phyloP scores from a whole-genome alignment of 2,329 filamentous ascomycete species.

The Sporothrix curviconia region DNA sequence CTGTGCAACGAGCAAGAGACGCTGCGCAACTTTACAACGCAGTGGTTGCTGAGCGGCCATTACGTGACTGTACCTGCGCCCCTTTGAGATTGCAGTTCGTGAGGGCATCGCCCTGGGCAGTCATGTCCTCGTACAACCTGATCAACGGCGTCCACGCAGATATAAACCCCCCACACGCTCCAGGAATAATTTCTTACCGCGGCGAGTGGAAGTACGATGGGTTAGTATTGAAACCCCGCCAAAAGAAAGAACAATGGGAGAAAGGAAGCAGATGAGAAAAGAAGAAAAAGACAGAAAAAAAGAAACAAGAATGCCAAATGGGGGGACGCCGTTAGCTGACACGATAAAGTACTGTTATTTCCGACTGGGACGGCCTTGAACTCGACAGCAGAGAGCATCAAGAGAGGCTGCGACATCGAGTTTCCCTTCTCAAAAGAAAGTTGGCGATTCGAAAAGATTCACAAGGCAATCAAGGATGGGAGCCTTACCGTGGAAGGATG shows the following conservation, averaged over 20 bases:
- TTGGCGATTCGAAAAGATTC: conserved; percentile 52
- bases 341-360: conserved; percentile 52
- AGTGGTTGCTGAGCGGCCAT: conserved; percentile 58
- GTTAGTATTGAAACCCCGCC: conserved; percentile 27
- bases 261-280: no score
- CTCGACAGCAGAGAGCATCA: conserved; percentile 48
- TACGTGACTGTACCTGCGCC: conserved; percentile 68
- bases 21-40: conserved; percentile 55
- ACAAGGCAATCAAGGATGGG: conserved; percentile 45
- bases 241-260: background rate
- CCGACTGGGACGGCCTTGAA: conserved; percentile 55
- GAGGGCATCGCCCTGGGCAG: conserved; percentile 62
- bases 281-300: no score
- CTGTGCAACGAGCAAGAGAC: conserved; percentile 71
- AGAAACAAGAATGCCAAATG: no score
- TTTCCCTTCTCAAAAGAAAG: conserved; percentile 51
- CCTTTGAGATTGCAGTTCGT: conserved; percentile 65
- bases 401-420: conserved; percentile 51
- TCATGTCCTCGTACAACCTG: conserved; percentile 64
- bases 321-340: no score
- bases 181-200: conserved; percentile 50
- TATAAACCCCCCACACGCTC: conserved; percentile 49
- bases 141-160: conserved; percentile 58
- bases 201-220: conserved; percentile 59
- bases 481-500: conserved; percentile 39